Conservation (phyloP, 768 basidiomycete species). For the Exidia glandulosa region DNA sequence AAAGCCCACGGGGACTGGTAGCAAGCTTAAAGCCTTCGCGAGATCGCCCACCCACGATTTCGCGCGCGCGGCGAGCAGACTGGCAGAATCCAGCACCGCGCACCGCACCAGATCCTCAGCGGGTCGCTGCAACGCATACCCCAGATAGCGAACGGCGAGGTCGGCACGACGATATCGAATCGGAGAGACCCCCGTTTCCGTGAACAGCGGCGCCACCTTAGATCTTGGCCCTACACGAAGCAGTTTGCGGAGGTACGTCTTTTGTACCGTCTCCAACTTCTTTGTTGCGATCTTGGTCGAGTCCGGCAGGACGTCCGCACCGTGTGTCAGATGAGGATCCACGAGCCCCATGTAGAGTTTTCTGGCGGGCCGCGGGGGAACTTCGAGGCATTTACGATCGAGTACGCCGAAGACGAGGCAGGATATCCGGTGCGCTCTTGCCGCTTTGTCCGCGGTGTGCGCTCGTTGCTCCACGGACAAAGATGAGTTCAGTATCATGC, state of each 20-base stretch:
- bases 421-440: conserved; percentile 9
- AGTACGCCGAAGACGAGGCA: not conserved
- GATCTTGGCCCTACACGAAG: conserved; percentile 12
- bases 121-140: conserved; percentile 2
- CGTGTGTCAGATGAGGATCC: conserved; percentile 10
- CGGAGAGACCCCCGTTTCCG: conserved; percentile 17
- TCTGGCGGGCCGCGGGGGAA: not conserved
- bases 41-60: no score
- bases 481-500: conserved; percentile 2
- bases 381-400: no score
- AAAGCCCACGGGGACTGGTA: no score
- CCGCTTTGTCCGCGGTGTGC: conserved; percentile 11
- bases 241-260: conserved; percentile 11
- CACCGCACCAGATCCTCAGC: no score
- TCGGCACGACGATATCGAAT: conserved; percentile 10
- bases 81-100: no score
- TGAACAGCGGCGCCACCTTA: conserved; percentile 10
- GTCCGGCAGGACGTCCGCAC: conserved; percentile 6
- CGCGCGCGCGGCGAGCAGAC: no score
- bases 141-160: conserved; percentile 12
- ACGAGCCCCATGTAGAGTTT: conserved; percentile 10
- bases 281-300: conserved; percentile 4
- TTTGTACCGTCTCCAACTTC: conserved; percentile 8
- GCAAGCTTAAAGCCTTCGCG: no score
- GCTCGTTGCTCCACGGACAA: not conserved